These are phyloP conservation scores for Xylaria hypoxylon DNA, from an alignment of 2,329 filamentous ascomycete species.

Conservation along the genomic window DNA sequence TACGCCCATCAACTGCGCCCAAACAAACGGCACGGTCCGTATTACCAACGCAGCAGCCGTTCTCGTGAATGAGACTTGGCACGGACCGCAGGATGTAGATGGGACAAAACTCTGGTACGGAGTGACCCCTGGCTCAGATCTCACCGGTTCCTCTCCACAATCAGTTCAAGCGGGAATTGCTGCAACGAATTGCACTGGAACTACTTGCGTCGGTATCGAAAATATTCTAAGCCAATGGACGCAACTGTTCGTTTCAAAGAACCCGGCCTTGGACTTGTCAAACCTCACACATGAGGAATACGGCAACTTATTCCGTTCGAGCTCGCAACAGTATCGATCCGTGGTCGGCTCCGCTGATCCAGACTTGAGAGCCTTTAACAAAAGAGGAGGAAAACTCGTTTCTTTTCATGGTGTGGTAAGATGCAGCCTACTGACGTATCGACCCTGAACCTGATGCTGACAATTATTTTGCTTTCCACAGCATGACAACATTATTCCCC, in stretches of 20 bases:
- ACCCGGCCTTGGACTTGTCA: conserved; percentile 30
- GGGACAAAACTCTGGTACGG: conserved; percentile 42
- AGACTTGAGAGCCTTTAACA: conserved; percentile 38
- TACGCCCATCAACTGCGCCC: conserved; percentile 40
- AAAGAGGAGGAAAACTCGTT: conserved; percentile 41
- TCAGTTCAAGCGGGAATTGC: not conserved
- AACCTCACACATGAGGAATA: conserved; percentile 34
- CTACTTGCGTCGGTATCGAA: not conserved
- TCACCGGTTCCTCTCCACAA: conserved; percentile 26
- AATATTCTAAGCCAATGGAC: conserved; percentile 28
- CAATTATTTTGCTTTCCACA: not conserved
- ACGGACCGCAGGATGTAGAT: conserved; percentile 23
- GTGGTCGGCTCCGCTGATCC: conserved; percentile 36
- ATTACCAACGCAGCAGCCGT: conserved; percentile 33
- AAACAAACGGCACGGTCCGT: conserved; percentile 17
- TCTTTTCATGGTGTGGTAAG: conserved; percentile 59
- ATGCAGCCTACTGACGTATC: not conserved
- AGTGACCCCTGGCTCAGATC: conserved; percentile 32
- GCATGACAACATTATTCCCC: conserved; percentile 41
- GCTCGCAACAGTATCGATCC: conserved; percentile 35
- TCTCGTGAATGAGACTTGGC: conserved; percentile 39
- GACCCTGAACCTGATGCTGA: not conserved
- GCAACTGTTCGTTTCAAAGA: conserved; percentile 36
- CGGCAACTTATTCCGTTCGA: conserved; percentile 30
- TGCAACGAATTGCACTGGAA: conserved; percentile 22